phyloP scores from a whole-genome alignment of 495 filamentous ascomycete genomes.

The Jackrogersella minutella region DNA sequence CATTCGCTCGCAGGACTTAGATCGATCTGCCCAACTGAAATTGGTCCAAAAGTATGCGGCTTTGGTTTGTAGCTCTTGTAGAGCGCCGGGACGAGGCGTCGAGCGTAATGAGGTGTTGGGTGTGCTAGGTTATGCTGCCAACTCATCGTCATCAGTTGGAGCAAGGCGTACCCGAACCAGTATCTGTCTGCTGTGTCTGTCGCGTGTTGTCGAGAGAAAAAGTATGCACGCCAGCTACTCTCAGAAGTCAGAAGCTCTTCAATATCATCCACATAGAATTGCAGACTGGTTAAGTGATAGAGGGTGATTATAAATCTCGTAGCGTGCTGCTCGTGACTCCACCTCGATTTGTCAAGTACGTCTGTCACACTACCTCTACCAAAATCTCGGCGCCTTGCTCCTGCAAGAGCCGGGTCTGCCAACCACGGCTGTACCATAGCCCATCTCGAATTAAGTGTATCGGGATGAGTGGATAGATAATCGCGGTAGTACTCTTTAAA shows the following conservation, averaged over 20 bases:
- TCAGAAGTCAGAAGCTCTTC: background rate
- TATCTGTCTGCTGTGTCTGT: slow-evolving; percentile 8
- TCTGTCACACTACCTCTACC: background rate
- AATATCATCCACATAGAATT: background rate
- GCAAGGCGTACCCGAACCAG: slow-evolving; percentile 27
- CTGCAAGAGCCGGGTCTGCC: background rate
- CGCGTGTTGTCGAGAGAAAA: background rate
- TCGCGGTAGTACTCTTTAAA: background rate
- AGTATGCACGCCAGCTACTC: background rate
- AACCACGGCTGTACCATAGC: background rate
- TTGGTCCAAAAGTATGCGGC: background rate
- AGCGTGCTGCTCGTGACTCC: slow-evolving; percentile 21
- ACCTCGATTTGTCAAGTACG: background rate
- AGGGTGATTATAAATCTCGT: slow-evolving; percentile 7
- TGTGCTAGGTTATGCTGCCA: slow-evolving; percentile 1
- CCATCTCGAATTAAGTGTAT: slow-evolving; percentile 2
- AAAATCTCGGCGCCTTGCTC: no score
- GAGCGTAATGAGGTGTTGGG: background rate
- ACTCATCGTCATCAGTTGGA: background rate
- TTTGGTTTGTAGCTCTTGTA: background rate
- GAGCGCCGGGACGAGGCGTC: slow-evolving; percentile 3
- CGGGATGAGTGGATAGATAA: background rate
- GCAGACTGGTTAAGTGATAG: background rate
- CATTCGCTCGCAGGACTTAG: background rate
- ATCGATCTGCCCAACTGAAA: slow-evolving; percentile 10